These are phyloP conservation scores for Shiraia sp. DNA, from an alignment of 2,329 filamentous ascomycete genomes.

Conservation along the genomic window DNA sequence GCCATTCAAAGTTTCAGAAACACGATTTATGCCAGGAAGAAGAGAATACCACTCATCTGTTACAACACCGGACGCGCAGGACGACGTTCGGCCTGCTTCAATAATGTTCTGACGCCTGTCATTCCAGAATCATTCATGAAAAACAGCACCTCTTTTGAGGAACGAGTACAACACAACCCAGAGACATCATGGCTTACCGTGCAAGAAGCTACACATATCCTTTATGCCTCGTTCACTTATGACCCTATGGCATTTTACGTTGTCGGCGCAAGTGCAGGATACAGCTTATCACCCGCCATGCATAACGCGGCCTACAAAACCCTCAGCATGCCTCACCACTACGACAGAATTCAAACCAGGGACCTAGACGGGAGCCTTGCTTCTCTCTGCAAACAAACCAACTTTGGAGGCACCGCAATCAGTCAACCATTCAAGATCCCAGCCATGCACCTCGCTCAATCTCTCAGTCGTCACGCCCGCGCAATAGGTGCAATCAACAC, in stretches of 20 bases:
- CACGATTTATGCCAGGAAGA: conserved; percentile 50
- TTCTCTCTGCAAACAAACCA: conserved; percentile 63
- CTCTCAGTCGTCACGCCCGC: conserved; percentile 70
- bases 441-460: conserved; percentile 65
- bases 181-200: conserved; percentile 61
- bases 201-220: conserved; percentile 64
- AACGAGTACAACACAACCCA: conserved; percentile 37
- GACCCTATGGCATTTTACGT: conserved; percentile 74
- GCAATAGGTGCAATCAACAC: conserved; percentile 79
- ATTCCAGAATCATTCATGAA: conserved; percentile 53
- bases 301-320: conserved; percentile 70
- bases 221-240: conserved; percentile 68
- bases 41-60: conserved; percentile 60
- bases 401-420: conserved; percentile 73
- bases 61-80: conserved; percentile 68
- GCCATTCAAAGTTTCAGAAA: conserved; percentile 61
- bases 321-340: conserved; percentile 70
- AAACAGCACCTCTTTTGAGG: conserved; percentile 32
- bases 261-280: conserved; percentile 72
- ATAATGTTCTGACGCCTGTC: conserved; percentile 66
- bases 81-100: conserved; percentile 67
- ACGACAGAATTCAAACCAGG: conserved; percentile 63
- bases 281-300: conserved; percentile 76
- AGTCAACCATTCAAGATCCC: conserved; percentile 75
- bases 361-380: conserved; percentile 62